phyloP scores from a whole-genome alignment of 495 filamentous ascomycete species.

The Chaetomium fimeti region DNA sequence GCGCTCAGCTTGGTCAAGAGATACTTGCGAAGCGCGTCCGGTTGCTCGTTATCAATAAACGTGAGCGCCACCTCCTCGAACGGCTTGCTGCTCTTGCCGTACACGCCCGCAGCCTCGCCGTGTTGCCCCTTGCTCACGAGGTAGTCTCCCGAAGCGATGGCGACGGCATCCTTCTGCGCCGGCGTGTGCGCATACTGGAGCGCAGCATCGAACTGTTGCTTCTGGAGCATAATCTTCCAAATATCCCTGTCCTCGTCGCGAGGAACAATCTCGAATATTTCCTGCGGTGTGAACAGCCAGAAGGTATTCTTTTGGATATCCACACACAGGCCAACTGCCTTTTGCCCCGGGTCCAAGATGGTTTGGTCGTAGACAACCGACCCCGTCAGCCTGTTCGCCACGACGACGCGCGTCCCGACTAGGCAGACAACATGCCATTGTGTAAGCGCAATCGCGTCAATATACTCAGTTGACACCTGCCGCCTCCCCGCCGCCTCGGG shows the following conservation, averaged over 20 bases:
- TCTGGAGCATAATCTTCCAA: slow-evolving; percentile 85
- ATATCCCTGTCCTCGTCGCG: slow-evolving; percentile 88
- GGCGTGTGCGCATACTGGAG: slow-evolving; percentile 71
- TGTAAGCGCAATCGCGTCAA: slow-evolving; percentile 79
- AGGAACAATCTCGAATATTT: slow-evolving; percentile 90
- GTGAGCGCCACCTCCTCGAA: slow-evolving; percentile 93
- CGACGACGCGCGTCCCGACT: slow-evolving; percentile 75
- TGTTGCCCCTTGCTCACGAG: slow-evolving; percentile 75
- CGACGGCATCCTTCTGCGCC: slow-evolving; percentile 81
- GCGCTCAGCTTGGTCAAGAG: slow-evolving; percentile 77
- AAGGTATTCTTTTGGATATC: slow-evolving; percentile 93
- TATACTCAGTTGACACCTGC: slow-evolving; percentile 62
- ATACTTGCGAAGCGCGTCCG: slow-evolving; percentile 89
- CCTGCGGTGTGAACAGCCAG: slow-evolving; percentile 87
- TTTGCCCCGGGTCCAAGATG: slow-evolving; percentile 78
- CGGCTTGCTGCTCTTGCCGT: slow-evolving; percentile 91
- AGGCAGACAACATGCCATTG: slow-evolving; percentile 92
- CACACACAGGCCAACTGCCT: slow-evolving; percentile 73
- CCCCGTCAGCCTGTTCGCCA: slow-evolving; percentile 81
- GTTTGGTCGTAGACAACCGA: slow-evolving; percentile 79
- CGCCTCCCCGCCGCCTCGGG: slow-evolving; percentile 63
- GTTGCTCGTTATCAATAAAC: slow-evolving; percentile 84
- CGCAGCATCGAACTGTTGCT: slow-evolving; percentile 83
- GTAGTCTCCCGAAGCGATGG: slow-evolving; percentile 85
- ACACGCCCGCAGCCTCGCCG: slow-evolving; percentile 80